phyloP scores from a whole-genome alignment of 805 yeast genomes.

The Wickerhamomyces bisporus region DNA sequence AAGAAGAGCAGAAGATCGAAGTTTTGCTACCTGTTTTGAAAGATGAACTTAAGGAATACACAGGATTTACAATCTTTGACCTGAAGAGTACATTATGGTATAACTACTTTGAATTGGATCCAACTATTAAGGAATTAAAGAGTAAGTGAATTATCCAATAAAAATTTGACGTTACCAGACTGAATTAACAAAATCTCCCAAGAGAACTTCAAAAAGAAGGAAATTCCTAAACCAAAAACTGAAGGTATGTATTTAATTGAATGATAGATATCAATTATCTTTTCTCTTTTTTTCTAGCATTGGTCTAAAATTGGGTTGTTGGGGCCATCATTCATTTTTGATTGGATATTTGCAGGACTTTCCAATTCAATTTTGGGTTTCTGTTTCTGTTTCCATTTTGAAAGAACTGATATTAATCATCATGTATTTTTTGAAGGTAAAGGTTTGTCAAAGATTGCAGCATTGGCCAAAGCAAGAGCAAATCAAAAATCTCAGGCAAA shows the following conservation, averaged over 20 bases:
- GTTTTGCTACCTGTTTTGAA: conserved; percentile 39
- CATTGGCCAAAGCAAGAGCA: conserved; percentile 21
- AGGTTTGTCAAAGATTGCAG: conserved; percentile 18
- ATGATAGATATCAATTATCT: conserved; percentile 2
- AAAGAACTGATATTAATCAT: not conserved
- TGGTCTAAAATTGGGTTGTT: conserved; percentile 7
- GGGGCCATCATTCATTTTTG: not conserved
- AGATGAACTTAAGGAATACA: conserved; percentile 30
- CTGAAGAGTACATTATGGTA: conserved; percentile 56
- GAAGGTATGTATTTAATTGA: conserved; percentile 41
- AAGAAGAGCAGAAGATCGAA: conserved; percentile 36
- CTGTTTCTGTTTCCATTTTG: not conserved
- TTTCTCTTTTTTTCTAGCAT: not conserved
- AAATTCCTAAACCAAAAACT: conserved; percentile 8
- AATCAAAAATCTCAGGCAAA: conserved; percentile 5
- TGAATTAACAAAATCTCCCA: too few relatives aligned
- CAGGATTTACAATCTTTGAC: conserved; percentile 40
- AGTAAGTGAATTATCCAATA: conserved; percentile 18
- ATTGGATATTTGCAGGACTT: not conserved
- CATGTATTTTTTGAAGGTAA: conserved; percentile 1
- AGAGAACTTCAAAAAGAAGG: conserved; percentile 21
- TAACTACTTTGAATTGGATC: conserved; percentile 51
- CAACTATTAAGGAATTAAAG: conserved; percentile 41
- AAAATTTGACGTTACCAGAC: too few relatives aligned
- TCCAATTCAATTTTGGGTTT: conserved; percentile 7